Base-by-base conservation (phyloP, 2,329 filamentous ascomycete species). In the Pseudopyricularia javanii region DNA sequence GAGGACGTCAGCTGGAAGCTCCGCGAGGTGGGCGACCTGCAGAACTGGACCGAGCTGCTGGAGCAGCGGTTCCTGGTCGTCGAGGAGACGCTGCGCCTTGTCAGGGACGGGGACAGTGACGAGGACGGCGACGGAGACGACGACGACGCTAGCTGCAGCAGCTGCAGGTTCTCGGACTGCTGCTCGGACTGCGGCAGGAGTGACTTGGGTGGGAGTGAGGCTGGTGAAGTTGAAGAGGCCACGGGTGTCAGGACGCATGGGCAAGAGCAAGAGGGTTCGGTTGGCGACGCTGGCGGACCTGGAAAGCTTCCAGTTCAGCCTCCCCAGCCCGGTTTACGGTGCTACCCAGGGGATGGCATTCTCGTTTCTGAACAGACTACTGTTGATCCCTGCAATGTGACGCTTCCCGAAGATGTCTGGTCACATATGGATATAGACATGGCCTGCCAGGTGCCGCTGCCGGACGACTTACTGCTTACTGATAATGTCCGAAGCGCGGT, bases 21-120 rank as follows among this genome's bases (percentile, higher is more conserved):
- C 55, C 91, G 90, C 70, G 86, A 90, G 73, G 72, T 90, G 56
- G 86, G 87, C 24, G 83, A 90, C 63, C 79, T 91, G 63, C 86
- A 91, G 73, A 91, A 91, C 66, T 93, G 87, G 87, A 86, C 87
- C 22, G 88, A 93, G 75, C 80, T 90, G 68, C 73, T 91, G 62
- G 87, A 84, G 73, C 67, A 80, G 55, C 79, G 83, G 58, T 82
- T 86, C 57, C 57, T 85, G 53, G 74, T 82, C 47, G 63, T 86
- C 7, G 79, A 82, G 64, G 81, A 85, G 73, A 85, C 81, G 43
- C 63, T 85, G 59, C 68, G 80, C 59, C 63, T 83, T 54, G 80
- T 76, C 2, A 70, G 67, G 50, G 64, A 63, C 49, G 63, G 61
- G 15, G 37, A 43, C 37, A 24, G 37, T 8, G 37, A 43, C 17